A percentile compares a stretch with the other conserved stretches of the same genome.
Conservation (phyloP, 352 stramenopile genomes). For the Achlya hypogyna region DNA sequence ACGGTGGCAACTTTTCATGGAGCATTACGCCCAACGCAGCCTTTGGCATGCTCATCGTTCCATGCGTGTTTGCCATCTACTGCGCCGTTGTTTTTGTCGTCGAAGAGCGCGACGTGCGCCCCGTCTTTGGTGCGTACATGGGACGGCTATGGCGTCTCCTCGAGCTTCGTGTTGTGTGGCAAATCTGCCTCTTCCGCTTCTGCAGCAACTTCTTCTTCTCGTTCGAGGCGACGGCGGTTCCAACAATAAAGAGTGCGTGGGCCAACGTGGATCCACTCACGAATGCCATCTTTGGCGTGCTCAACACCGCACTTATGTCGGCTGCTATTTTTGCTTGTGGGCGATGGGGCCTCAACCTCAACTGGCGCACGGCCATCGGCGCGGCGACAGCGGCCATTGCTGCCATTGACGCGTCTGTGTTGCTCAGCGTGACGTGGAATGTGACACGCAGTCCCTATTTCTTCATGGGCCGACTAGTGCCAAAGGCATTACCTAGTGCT, state of each 20-base stretch:
- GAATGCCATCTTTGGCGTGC: conserved; percentile 31
- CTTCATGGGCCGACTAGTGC: conserved; percentile 36
- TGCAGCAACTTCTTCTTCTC: conserved; percentile 33
- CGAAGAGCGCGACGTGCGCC: neutral
- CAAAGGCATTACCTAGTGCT: conserved; percentile 37
- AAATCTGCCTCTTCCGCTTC: conserved; percentile 37
- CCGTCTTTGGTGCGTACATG: conserved; percentile 20
- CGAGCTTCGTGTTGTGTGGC: conserved; percentile 39
- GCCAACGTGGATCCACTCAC: conserved; percentile 32
- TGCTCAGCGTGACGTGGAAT: conserved; percentile 44
- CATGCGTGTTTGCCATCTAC: neutral
- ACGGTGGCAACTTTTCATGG: conserved; percentile 40
- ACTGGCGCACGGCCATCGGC: conserved; percentile 36
- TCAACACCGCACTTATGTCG: conserved; percentile 31
- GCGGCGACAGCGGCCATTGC: conserved; percentile 31
- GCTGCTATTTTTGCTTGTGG: conserved; percentile 34
- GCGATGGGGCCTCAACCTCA: conserved; percentile 47
- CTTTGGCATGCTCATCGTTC: conserved; percentile 23
- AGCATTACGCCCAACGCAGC: conserved; percentile 38
- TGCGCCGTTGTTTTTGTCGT: neutral
- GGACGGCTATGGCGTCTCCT: conserved; percentile 39
- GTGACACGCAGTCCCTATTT: conserved; percentile 40
- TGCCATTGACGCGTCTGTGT: conserved; percentile 29
- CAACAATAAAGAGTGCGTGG: conserved; percentile 38
- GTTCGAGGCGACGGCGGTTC: conserved; percentile 32